Percentiles rank a stretch among this genome's conserved stretches.
These are phyloP conservation scores for Pholiota molesta DNA, from an alignment of 768 basidiomycete species.

Conservation along the genomic window DNA sequence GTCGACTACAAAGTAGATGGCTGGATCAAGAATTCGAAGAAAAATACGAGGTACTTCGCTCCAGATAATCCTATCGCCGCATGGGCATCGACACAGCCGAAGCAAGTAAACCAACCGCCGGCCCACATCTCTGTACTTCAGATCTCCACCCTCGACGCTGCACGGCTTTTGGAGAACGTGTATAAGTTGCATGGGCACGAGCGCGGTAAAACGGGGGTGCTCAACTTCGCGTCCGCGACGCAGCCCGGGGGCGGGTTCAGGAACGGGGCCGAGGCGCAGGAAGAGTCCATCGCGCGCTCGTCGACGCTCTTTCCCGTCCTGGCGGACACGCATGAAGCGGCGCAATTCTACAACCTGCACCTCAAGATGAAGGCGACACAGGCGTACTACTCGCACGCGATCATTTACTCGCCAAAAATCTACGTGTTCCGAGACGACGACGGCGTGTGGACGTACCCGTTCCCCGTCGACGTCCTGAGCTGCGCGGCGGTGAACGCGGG, in stretches of 20 bases:
- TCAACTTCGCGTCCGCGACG: constrained; percentile 79
- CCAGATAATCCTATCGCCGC: not conserved
- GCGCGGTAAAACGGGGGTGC: constrained; percentile 52
- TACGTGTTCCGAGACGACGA: constrained; percentile 64
- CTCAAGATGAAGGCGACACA: constrained; percentile 33
- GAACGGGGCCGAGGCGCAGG: constrained; percentile 74
- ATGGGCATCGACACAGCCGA: not conserved
- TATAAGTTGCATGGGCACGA: constrained; percentile 19
- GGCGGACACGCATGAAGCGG: constrained; percentile 46
- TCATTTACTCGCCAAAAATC: constrained; percentile 73
- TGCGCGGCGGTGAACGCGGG: constrained; percentile 78
- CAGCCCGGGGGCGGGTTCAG: constrained; percentile 79
- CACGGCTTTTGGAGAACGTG: constrained; percentile 39
- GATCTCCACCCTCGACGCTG: constrained; percentile 66
- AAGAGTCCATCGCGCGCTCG: constrained; percentile 79
- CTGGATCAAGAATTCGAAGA: not conserved
- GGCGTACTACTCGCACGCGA: constrained; percentile 77
- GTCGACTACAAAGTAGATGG: not conserved
- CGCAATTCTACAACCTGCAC: constrained; percentile 68
- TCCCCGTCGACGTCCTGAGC: constrained; percentile 67
- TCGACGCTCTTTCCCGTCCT: constrained; percentile 72
- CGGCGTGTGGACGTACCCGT: constrained; percentile 58
- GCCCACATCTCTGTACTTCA: constrained; percentile 54
- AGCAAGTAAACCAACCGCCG: constrained; percentile 10
- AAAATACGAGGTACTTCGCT: not conserved